Conservation (phyloP, 2,329 filamentous ascomycete species). For the Fusarium miscanthi region DNA sequence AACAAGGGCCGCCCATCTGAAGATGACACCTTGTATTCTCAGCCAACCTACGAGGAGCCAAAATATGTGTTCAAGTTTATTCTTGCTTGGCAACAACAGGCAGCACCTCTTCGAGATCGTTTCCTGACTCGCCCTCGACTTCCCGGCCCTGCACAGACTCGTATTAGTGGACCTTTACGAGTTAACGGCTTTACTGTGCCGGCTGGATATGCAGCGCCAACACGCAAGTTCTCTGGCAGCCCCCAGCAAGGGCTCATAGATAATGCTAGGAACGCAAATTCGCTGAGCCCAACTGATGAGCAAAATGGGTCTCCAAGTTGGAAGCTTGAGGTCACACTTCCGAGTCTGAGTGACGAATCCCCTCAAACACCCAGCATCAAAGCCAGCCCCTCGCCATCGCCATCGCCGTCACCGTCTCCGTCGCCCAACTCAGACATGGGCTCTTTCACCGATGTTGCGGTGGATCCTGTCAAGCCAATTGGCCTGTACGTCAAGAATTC, state of each 20-base stretch:
- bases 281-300: conserved; percentile 49
- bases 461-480: conserved; percentile 59
- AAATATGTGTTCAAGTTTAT: conserved; percentile 80
- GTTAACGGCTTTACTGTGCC: conserved; percentile 54
- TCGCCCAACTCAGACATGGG: conserved; percentile 42
- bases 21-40: conserved; percentile 64
- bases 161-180: conserved; percentile 59
- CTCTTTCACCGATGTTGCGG: conserved; percentile 44
- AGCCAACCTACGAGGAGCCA: conserved; percentile 65
- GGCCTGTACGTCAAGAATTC: conserved; percentile 59
- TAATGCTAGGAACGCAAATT: conserved; percentile 62
- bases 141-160: conserved; percentile 75
- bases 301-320: conserved; percentile 26
- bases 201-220: conserved; percentile 55
- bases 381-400: conserved; percentile 11
- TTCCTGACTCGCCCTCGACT: conserved; percentile 76
- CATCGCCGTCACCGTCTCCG: conserved; percentile 17
- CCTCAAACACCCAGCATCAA: conserved; percentile 9
- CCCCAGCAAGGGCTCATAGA: conserved; percentile 59
- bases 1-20: conserved; percentile 57
- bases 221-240: conserved; percentile 61
- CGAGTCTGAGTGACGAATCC: conserved; percentile 32
- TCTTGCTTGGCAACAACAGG: conserved; percentile 71
- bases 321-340: conserved; percentile 38
- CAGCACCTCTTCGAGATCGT: conserved; percentile 67